Percentiles rank a stretch among this genome's conserved stretches.
These are phyloP conservation scores for Spathaspora hagerdaliae DNA, from an alignment of 805 yeast genomes.

Conservation along the genomic window DNA sequence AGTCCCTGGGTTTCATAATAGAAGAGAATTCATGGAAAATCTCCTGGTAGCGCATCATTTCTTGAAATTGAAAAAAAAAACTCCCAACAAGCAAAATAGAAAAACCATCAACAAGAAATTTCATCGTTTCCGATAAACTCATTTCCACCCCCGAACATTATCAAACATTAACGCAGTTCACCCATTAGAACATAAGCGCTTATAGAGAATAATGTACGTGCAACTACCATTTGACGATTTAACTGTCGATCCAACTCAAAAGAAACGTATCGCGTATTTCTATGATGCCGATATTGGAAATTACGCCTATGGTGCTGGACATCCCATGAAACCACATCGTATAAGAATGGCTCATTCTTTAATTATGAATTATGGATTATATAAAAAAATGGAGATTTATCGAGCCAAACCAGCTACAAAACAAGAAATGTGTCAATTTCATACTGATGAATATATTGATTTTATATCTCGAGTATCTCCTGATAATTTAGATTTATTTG, in stretches of 20 bases:
- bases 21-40: too few relatives aligned
- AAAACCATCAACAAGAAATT: too few relatives aligned
- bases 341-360: conserved; percentile 98
- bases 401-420: conserved; percentile 97
- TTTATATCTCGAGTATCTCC: conserved; percentile 88
- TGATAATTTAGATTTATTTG: conserved; percentile 81
- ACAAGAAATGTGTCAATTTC: conserved; percentile 98
- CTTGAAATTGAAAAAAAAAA: too few relatives aligned
- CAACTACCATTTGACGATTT: conserved; percentile 45
- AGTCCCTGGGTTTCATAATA: too few relatives aligned
- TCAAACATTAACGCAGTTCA: not conserved
- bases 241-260: conserved; percentile 36
- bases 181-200: not conserved
- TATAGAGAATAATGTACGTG: conserved; percentile 23
- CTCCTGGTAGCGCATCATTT: too few relatives aligned
- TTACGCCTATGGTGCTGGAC: conserved; percentile 97
- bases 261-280: conserved; percentile 42
- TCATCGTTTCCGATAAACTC: too few relatives aligned
- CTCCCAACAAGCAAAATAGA: too few relatives aligned
- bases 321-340: conserved; percentile 98
- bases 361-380: conserved; percentile 94
- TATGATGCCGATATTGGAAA: conserved; percentile 85
- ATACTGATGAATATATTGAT: conserved; percentile 95
- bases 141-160: not conserved
- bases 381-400: conserved; percentile 95